Conservation (phyloP, 768 basidiomycete species). For the Holtermannia corniformis region DNA sequence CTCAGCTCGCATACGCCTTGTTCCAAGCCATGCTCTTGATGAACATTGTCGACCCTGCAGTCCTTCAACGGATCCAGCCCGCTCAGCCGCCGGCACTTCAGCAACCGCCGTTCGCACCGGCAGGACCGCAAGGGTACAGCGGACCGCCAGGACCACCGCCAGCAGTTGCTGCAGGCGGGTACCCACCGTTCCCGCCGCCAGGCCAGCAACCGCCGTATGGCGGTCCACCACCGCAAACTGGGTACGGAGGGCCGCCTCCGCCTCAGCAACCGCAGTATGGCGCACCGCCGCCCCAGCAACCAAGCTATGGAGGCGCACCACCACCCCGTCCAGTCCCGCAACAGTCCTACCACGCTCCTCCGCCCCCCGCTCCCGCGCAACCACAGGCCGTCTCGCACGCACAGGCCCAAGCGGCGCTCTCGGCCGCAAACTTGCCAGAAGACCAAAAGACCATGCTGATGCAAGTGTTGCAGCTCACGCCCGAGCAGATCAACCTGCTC, state of each 20-base stretch:
- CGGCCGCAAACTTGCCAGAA: slow-evolving; percentile 24
- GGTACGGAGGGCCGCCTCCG: slow-evolving; percentile 33
- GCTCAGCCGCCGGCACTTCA: slow-evolving; percentile 14
- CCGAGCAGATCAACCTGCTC: slow-evolving; percentile 70
- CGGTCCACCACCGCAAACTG: slow-evolving; percentile 27
- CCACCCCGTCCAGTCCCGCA: slow-evolving; percentile 1
- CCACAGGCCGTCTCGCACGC: background rate
- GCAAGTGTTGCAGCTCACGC: slow-evolving; percentile 72
- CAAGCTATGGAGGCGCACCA: no score
- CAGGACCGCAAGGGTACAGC: slow-evolving; percentile 11
- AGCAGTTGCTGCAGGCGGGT: background rate
- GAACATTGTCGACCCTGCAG: slow-evolving; percentile 80
- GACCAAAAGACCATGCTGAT: slow-evolving; percentile 57
- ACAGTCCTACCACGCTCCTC: slow-evolving; percentile 9
- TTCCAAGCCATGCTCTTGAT: slow-evolving; percentile 89
- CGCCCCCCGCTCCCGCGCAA: slow-evolving; percentile 18
- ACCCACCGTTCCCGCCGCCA: slow-evolving; percentile 21
- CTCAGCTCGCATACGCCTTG: slow-evolving; percentile 89
- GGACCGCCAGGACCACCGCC: slow-evolving; percentile 2
- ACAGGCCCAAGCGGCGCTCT: slow-evolving; percentile 10
- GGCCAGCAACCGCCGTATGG: slow-evolving; percentile 24
- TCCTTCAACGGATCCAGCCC: slow-evolving; percentile 56
- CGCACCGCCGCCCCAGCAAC: background rate
- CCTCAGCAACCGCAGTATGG: background rate
- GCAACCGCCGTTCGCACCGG: slow-evolving; percentile 10